Base-by-base conservation (phyloP, 2,329 filamentous ascomycete genomes). In the Cladobotryum mycophilum region DNA sequence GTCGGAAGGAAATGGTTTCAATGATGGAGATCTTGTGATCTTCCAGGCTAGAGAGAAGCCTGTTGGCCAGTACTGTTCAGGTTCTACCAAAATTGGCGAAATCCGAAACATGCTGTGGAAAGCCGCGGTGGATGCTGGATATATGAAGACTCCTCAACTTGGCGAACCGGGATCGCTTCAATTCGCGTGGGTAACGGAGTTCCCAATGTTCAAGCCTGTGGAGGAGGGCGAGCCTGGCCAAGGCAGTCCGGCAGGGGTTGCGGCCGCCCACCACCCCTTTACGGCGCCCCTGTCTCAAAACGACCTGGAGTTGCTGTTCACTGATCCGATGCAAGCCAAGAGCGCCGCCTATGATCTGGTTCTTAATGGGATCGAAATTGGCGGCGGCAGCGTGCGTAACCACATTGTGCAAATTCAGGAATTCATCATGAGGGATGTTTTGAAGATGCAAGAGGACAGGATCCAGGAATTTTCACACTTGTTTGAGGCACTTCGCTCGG, bases 281-380 rank as follows among this genome's bases (percentile, higher is more conserved):
- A 99, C 93, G 0, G 88, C 93, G 0, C 93, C 93, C 0, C 81
- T 88, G 35, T 81, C 81, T 0, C 67, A 77, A 0, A 71, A 74
- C 4, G 91, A 97, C 63, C 79, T 95, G 14, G 84, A 89, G 37
- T 69, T 89, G 1, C 80, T 97, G 1, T 74, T 83, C 36, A 83
- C 76, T 0, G 76, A 90, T 38, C 92, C 93, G 0, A 75, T 89
- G 1, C 69, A 76, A 43, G 89, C 82, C 1, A 81, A 79, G 58
- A 95, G 87, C 3, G 92, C 95, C 60, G 91, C 96, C 64, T 99
- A 96, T 70, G 93, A 99, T 61, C 82, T 99, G 13, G 92, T 99
- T 0, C 81, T 97, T 60, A 99, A 99, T 64, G 93, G 93, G 4
- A 82, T 96, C 5, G 93, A 99, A 68, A 79, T 99, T 2, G 93